Conservation (phyloP, 75 land plant species). For the Selaginella moellendorffii region DNA sequence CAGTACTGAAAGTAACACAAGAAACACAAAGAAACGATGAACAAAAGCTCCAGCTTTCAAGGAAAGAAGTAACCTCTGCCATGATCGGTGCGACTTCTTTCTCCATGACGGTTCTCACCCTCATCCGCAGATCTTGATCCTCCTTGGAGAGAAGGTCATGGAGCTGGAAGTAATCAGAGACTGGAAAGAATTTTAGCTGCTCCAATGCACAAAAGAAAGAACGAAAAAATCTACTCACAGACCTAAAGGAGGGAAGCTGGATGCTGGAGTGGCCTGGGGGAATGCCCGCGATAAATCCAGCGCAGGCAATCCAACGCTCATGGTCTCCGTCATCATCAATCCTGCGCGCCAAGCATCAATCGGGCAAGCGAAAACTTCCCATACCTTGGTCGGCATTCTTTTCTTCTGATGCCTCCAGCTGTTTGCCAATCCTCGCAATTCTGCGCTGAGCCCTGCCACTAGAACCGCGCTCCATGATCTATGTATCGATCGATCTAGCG, state of each 20-base stretch:
- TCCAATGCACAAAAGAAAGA: background rate
- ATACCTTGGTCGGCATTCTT: background rate
- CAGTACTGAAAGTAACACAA: constrained; percentile 38
- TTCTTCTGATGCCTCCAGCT: background rate
- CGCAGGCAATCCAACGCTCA: constrained; percentile 34
- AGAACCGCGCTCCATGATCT: too few relatives aligned
- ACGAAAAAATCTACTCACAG: constrained; percentile 2
- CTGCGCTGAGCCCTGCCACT: background rate
- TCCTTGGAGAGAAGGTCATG: constrained; percentile 63
- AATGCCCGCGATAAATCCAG: constrained; percentile 54
- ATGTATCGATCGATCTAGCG: too few relatives aligned
- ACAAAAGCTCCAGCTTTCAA: background rate
- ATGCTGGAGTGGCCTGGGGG: constrained; percentile 76
- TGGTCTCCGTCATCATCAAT: constrained; percentile 6
- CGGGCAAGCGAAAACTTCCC: background rate
- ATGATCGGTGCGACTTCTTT: constrained; percentile 76
- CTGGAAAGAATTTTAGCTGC: constrained; percentile 23
- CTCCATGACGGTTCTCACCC: constrained; percentile 51
- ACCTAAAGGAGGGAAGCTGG: constrained; percentile 52
- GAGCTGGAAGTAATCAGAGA: constrained; percentile 61
- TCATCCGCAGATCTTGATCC: constrained; percentile 41
- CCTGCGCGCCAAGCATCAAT: background rate
- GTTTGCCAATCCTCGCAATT: background rate
- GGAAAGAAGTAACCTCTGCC: constrained; percentile 32
- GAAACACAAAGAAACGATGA: background rate